Conservation (phyloP, 306 rosid genomes). For the Quercus dentata region DNA sequence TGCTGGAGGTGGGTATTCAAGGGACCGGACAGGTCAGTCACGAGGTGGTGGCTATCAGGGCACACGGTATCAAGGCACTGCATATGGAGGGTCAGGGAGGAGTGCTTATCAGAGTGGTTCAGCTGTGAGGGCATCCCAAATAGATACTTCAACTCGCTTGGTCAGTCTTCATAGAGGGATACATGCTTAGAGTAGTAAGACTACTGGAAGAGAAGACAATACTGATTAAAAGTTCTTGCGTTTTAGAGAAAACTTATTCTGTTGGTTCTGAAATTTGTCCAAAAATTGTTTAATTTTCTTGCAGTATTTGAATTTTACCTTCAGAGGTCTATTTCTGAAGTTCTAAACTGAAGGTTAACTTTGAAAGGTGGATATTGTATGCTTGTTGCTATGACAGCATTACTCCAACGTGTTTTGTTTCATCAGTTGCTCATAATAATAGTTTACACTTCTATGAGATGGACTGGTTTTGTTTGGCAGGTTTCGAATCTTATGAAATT, state of each 20-base stretch:
- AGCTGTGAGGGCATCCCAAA: constrained; percentile 62
- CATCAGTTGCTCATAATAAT: too few relatives aligned
- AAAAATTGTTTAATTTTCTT: too few relatives aligned
- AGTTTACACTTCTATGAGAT: too few relatives aligned
- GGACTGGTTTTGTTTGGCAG: too few relatives aligned
- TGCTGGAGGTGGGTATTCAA: constrained; percentile 40
- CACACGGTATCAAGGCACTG: constrained; percentile 48
- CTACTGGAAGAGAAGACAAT: background rate
- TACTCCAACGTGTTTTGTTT: too few relatives aligned
- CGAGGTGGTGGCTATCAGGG: constrained; percentile 55
- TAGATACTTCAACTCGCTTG: constrained; percentile 69
- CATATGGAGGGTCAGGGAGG: constrained; percentile 68
- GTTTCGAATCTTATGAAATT: too few relatives aligned
- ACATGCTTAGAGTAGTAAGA: constrained; percentile 38
- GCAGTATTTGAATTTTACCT: too few relatives aligned
- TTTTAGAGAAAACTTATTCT: background rate
- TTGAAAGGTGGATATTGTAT: too few relatives aligned
- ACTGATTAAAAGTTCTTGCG: background rate
- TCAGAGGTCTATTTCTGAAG: too few relatives aligned
- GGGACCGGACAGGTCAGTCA: constrained; percentile 40
- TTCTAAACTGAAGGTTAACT: too few relatives aligned
- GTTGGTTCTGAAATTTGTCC: background rate
- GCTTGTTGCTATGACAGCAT: too few relatives aligned
- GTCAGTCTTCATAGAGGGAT: constrained; percentile 68
- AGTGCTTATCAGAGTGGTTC: constrained; percentile 39